These are phyloP conservation scores for Omphalea diandra DNA, from an alignment of 441 rosid species.

Conservation along the genomic window DNA sequence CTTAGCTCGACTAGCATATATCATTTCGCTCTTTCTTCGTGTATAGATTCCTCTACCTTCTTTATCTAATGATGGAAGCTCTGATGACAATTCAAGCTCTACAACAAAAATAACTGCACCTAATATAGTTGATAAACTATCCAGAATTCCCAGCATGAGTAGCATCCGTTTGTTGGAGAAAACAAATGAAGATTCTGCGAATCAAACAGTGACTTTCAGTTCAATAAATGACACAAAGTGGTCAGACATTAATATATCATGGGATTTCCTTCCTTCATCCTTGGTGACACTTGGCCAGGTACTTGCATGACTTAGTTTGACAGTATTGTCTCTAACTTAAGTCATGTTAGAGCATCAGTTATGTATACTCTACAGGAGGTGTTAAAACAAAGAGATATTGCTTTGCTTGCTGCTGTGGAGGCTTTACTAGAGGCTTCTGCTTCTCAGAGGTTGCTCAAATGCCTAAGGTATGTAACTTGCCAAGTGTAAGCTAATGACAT, in stretches of 20 bases:
- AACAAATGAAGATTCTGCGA: constrained; percentile 24
- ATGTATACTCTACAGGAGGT: constrained; percentile 46
- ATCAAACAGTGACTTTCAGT: constrained; percentile 17
- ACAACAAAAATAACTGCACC: constrained; percentile 29
- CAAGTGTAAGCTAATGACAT: too few relatives aligned
- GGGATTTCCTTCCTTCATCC: constrained; percentile 60
- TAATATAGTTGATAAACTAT: constrained; percentile 23
- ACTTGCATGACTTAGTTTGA: constrained; percentile 6
- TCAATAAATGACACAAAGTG: constrained; percentile 23
- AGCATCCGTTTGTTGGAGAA: constrained; percentile 24
- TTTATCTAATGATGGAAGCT: constrained; percentile 29
- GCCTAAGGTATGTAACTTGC: constrained; percentile 49
- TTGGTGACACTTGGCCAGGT: constrained; percentile 64
- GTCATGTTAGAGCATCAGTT: neutral
- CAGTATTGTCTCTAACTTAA: neutral
- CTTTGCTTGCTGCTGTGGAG: constrained; percentile 53
- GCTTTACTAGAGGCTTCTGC: constrained; percentile 75
- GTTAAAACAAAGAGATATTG: constrained; percentile 51
- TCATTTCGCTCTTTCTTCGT: neutral
- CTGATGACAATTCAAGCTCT: constrained; percentile 36
- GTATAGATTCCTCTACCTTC: constrained; percentile 36
- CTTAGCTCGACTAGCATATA: too few relatives aligned
- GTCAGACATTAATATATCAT: constrained; percentile 37
- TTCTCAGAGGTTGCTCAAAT: constrained; percentile 61
- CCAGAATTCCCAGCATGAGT: constrained; percentile 12